phyloP scores from a whole-genome alignment of 2,329 filamentous ascomycete species.

The Apiospora rasikravindrae region DNA sequence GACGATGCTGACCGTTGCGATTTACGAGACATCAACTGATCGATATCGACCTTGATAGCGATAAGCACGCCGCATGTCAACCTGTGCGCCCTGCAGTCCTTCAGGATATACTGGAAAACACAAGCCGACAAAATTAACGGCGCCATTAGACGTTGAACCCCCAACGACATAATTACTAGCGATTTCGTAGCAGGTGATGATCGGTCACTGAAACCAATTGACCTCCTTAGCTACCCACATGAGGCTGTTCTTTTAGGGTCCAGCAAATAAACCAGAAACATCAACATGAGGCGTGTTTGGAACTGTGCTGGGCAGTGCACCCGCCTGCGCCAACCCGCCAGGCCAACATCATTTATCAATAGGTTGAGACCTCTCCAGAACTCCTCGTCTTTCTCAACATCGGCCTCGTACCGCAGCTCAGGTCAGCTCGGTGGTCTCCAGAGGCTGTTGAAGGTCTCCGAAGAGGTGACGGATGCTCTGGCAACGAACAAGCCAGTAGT shows the following conservation, averaged over 20 bases:
- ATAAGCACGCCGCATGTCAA: not conserved
- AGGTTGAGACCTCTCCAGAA: slow-evolving; percentile 21
- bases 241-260: not conserved
- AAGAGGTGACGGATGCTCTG: slow-evolving; percentile 82
- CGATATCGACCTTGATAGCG: not conserved
- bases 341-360: not conserved
- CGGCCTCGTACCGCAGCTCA: slow-evolving; percentile 18
- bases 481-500: slow-evolving; percentile 80
- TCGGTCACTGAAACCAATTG: not conserved
- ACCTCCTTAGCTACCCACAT: not conserved
- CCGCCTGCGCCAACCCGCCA: not conserved
- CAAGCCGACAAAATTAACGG: not conserved
- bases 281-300: slow-evolving; percentile 16
- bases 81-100: not conserved
- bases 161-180: not conserved
- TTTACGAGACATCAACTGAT: not conserved
- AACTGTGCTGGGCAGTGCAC: not conserved
- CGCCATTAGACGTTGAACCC: not conserved
- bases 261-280: not conserved
- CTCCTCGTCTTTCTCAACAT: slow-evolving; percentile 22
- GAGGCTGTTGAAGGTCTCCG: slow-evolving; percentile 71
- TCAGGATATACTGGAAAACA: not conserved
- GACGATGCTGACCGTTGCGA: not conserved
- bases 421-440: slow-evolving; percentile 39
- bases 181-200: not conserved